phyloP scores from a whole-genome alignment of 2,329 filamentous ascomycete genomes.

The Hymenoscyphus scutula region DNA sequence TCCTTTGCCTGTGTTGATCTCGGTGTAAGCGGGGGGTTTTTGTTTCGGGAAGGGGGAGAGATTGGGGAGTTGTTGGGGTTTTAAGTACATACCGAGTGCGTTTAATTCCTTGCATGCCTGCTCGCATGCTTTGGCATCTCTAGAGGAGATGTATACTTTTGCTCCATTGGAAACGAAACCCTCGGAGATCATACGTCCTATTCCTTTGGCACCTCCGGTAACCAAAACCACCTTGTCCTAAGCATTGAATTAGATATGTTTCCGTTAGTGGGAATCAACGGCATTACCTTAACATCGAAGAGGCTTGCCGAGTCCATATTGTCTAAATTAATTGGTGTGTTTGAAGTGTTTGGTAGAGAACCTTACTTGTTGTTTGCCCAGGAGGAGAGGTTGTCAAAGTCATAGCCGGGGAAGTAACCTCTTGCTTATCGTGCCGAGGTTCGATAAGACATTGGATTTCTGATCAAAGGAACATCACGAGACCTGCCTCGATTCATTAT shows the following conservation, averaged over 20 bases:
- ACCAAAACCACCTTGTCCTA: constrained; percentile 56
- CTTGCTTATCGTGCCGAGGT: neutral
- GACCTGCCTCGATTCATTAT: neutral
- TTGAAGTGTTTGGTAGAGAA: neutral
- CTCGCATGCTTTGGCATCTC: constrained; percentile 59
- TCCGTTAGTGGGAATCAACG: neutral
- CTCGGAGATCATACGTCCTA: constrained; percentile 66
- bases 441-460: neutral
- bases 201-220: constrained; percentile 59
- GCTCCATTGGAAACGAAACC: constrained; percentile 64
- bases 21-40: neutral
- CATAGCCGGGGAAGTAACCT: neutral
- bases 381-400: neutral
- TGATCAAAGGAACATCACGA: neutral
- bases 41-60: neutral
- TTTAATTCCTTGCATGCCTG: constrained; percentile 58
- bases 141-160: constrained; percentile 68
- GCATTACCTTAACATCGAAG: constrained; percentile 57
- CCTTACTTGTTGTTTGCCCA: too few relatives aligned
- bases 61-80: neutral
- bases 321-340: constrained; percentile 4
- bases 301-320: constrained; percentile 54
- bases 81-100: constrained; percentile 42
- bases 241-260: neutral
- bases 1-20: constrained; percentile 41